phyloP scores from a whole-genome alignment of 208 protist genomes.

The Vickermania spadyakhi region DNA sequence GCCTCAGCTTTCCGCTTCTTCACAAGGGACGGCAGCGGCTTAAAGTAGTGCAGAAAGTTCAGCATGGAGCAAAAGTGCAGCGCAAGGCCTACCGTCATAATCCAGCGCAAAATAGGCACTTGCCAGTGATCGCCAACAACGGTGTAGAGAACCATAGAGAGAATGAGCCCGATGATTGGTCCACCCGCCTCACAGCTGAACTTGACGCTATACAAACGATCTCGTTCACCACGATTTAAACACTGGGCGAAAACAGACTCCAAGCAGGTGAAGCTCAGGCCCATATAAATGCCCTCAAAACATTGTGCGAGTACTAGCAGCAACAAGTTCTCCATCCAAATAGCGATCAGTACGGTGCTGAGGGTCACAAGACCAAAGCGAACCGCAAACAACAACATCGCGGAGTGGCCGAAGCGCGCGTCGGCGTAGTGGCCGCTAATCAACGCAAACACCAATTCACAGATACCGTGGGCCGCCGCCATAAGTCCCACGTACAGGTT shows the following conservation, averaged over 20 bases:
- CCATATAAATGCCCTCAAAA: conserved; percentile 60
- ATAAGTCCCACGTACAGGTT: conserved; percentile 60
- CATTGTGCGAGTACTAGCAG: conserved; percentile 37
- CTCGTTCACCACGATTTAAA: conserved; percentile 36
- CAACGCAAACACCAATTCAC: conserved; percentile 33
- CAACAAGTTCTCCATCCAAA: conserved; percentile 21
- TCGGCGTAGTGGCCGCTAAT: conserved; percentile 45
- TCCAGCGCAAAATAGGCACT: conserved; percentile 29
- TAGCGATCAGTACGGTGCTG: conserved; percentile 17
- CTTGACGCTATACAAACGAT: conserved; percentile 62
- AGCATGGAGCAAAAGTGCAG: conserved; percentile 46
- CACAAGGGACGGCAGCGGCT: conserved; percentile 26
- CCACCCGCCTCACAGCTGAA: conserved; percentile 47
- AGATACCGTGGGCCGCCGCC: conserved; percentile 44
- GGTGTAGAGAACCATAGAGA: conserved; percentile 33
- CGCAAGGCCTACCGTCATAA: conserved; percentile 35
- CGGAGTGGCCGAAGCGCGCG: conserved; percentile 38
- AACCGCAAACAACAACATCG: conserved; percentile 35
- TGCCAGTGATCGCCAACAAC: conserved; percentile 41
- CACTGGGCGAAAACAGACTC: conserved; percentile 69
- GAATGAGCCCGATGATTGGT: conserved; percentile 37
- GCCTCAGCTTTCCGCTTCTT: conserved; percentile 5
- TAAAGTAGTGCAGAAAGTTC: conserved; percentile 32
- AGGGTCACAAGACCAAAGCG: conserved; percentile 34
- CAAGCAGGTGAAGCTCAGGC: conserved; percentile 47